Evolutionary conservation across 106 monocot species (phyloP).

Genomic region (Dioscorea zingiberensis): DNA sequence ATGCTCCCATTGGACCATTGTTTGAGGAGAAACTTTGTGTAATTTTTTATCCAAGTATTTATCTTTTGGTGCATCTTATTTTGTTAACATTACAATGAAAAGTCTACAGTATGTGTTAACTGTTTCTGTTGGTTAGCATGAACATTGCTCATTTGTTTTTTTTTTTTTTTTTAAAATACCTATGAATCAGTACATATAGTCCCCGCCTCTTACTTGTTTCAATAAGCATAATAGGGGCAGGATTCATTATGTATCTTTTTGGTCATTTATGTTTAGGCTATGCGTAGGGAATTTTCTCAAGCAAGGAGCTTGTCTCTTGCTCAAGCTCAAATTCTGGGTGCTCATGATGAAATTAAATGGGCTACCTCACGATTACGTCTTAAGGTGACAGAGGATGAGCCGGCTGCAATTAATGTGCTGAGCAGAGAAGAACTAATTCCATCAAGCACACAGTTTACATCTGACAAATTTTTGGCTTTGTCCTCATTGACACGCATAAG

Average conservation of each 20-base stretch:
- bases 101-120: too few species aligned
- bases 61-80: too few species aligned
- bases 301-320: constrained; percentile 67
- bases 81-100: too few species aligned
- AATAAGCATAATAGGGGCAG: background rate
- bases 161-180: too few species aligned
- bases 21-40: too few species aligned
- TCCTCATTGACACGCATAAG: constrained; percentile 58
- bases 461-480: constrained; percentile 68
- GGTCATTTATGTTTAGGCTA: constrained; percentile 38
- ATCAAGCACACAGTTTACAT: constrained; percentile 69
- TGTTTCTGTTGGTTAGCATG: too few species aligned
- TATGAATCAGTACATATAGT: too few species aligned
- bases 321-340: constrained; percentile 78
- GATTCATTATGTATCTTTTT: background rate
- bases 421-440: constrained; percentile 64
- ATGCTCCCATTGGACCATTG: too few species aligned
- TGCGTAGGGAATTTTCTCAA: constrained; percentile 90
- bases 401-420: constrained; percentile 51
- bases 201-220: too few species aligned
- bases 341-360: constrained; percentile 90
- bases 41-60: too few species aligned
- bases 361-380: constrained; percentile 70
- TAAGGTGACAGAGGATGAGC: constrained; percentile 65
- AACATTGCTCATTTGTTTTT: too few species aligned